phyloP scores from a whole-genome alignment of 1,284 basidiomycete genomes.

The Pholiota adiposa region DNA sequence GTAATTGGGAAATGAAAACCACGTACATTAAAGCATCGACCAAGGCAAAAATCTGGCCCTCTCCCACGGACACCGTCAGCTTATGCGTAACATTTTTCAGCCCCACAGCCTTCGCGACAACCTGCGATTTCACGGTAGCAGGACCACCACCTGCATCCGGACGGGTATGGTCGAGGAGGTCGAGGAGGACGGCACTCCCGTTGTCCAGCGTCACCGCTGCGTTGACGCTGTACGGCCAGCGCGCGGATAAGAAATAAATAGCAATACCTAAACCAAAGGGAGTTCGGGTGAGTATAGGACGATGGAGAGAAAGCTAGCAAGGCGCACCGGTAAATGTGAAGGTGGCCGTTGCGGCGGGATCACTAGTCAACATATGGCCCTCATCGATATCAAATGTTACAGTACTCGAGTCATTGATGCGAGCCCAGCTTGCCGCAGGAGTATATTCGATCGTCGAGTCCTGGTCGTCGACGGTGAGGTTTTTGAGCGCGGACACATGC shows the following conservation, averaged over 20 bases:
- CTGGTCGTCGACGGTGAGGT: conserved; percentile 34
- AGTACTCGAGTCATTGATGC: conserved; percentile 17
- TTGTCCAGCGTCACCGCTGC: conserved; percentile 31
- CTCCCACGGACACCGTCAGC: conserved; percentile 16
- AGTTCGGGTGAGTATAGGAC: neutral
- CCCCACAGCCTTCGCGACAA: conserved; percentile 16
- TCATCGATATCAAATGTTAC: neutral
- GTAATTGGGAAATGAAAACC: neutral
- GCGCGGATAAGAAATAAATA: conserved; percentile 35
- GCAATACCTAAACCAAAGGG: conserved; percentile 39
- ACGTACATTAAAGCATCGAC: conserved; percentile 23
- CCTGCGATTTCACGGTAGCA: conserved; percentile 16
- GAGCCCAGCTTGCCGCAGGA: conserved; percentile 27
- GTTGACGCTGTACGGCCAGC: conserved; percentile 37
- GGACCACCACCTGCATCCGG: conserved; percentile 13
- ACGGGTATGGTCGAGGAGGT: conserved; percentile 32
- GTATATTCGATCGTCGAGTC: conserved; percentile 26
- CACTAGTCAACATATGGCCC: conserved; percentile 25
- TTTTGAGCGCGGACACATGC: conserved; percentile 13
- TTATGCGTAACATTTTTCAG: conserved; percentile 20
- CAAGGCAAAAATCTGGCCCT: conserved; percentile 17
- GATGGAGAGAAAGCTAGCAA: neutral
- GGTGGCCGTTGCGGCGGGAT: conserved; percentile 28
- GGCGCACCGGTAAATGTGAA: conserved; percentile 34
- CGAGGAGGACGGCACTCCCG: conserved; percentile 24